These are phyloP conservation scores for Escovopsis weberi DNA, from an alignment of 2,329 filamentous ascomycete species.

Conservation along the genomic window DNA sequence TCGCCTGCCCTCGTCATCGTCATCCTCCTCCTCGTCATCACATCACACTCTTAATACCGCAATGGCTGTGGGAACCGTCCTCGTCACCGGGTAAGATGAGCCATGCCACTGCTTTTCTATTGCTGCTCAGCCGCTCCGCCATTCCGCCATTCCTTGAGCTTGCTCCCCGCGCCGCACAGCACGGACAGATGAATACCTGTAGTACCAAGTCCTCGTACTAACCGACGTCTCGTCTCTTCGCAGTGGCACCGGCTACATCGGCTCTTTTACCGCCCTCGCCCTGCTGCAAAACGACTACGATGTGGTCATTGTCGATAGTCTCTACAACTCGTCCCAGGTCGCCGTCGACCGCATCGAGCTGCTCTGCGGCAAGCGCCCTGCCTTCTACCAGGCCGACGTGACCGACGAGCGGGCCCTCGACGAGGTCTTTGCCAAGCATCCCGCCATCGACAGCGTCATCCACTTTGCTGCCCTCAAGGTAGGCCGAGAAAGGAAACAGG, in stretches of 20 bases:
- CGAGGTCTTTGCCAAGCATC: slow-evolving; percentile 75
- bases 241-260: slow-evolving; percentile 98
- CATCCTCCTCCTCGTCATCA: background rate
- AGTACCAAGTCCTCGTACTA: background rate
- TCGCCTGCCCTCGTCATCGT: background rate
- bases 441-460: slow-evolving; percentile 93
- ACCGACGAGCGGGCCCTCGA: slow-evolving; percentile 75
- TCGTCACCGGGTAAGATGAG: slow-evolving; percentile 66
- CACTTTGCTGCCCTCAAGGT: slow-evolving; percentile 97
- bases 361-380: slow-evolving; percentile 74
- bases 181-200: too few species aligned
- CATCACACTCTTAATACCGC: slow-evolving; percentile 11
- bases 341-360: slow-evolving; percentile 90
- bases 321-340: slow-evolving; percentile 92
- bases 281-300: slow-evolving; percentile 91
- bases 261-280: slow-evolving; percentile 86
- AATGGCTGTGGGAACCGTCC: slow-evolving; percentile 76
- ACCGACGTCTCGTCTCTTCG: slow-evolving; percentile 5
- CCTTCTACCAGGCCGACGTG: slow-evolving; percentile 76
- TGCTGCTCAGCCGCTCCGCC: slow-evolving; percentile 2
- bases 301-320: slow-evolving; percentile 88
- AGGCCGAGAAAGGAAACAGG: slow-evolving; percentile 12
- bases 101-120: too few species aligned
- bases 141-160: slow-evolving; percentile 6
- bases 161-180: background rate